Evolutionary conservation across 257 asterid species (phyloP).

Genomic region (Solanum chilense): DNA sequence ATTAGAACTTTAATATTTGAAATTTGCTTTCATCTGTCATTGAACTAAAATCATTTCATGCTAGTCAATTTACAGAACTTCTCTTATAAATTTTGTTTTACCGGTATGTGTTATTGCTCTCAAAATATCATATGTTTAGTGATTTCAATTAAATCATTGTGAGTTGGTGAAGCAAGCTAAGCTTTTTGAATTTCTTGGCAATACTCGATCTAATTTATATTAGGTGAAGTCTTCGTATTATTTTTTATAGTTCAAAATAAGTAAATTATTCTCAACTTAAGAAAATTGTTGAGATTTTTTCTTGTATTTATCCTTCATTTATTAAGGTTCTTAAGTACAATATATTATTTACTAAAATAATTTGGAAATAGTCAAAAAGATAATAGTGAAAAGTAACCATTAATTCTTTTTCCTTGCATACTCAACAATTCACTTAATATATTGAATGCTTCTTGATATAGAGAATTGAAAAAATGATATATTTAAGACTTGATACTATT

Average conservation of each 20-base stretch:
- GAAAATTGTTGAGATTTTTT: neutral
- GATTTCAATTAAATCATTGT: neutral
- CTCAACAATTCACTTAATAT: too few species aligned
- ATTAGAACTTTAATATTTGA: neutral
- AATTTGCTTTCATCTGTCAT: neutral
- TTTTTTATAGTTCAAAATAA: too few species aligned
- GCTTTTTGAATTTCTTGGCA: slow-evolving; percentile 3
- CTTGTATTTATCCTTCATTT: neutral
- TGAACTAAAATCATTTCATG: neutral
- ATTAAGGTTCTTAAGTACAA: neutral
- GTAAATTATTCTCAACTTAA: too few species aligned
- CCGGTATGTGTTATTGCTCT: neutral
- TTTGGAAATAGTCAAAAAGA: too few species aligned
- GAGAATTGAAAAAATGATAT: too few species aligned
- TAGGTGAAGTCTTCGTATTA: too few species aligned
- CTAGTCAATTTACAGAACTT: neutral
- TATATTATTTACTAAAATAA: too few species aligned
- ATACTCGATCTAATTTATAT: neutral
- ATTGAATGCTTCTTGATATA: too few species aligned
- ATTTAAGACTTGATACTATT: too few species aligned
- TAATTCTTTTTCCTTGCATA: neutral
- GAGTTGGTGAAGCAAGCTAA: neutral
- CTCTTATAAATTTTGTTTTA: neutral
- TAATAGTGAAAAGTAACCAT: too few species aligned
- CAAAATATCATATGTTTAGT: neutral